phyloP scores from a whole-genome alignment of 257 asterid species.

The Ballota nigra region DNA sequence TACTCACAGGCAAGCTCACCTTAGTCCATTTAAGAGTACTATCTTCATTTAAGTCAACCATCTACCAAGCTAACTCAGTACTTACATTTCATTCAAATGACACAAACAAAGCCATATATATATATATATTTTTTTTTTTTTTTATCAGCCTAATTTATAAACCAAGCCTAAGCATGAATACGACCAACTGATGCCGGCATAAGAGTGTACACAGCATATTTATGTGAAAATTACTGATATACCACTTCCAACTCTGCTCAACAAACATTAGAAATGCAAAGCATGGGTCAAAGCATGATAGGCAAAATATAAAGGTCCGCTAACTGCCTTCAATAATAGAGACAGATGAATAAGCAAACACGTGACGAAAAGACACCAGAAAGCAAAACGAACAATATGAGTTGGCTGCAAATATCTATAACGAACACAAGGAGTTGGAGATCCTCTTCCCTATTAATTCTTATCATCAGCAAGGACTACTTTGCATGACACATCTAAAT shows the following conservation, averaged over 20 bases:
- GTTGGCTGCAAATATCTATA: neutral
- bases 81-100: neutral
- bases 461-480: neutral
- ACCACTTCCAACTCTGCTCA: neutral
- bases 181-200: neutral
- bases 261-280: neutral
- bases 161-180: neutral
- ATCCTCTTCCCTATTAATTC: neutral
- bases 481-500: neutral
- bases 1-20: neutral
- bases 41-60: neutral
- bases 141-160: neutral
- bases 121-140: no score
- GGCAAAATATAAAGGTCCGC: neutral
- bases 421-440: neutral
- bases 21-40: neutral
- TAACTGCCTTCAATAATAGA: neutral
- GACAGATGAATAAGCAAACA: neutral
- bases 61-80: neutral
- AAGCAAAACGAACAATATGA: neutral
- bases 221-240: neutral
- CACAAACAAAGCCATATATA: neutral
- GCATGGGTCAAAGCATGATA: neutral
- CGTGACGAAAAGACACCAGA: neutral
- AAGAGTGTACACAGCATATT: neutral